Evolutionary conservation across 148 eudicot species (phyloP).

Genomic region (Hydrangea macrophylla): DNA sequence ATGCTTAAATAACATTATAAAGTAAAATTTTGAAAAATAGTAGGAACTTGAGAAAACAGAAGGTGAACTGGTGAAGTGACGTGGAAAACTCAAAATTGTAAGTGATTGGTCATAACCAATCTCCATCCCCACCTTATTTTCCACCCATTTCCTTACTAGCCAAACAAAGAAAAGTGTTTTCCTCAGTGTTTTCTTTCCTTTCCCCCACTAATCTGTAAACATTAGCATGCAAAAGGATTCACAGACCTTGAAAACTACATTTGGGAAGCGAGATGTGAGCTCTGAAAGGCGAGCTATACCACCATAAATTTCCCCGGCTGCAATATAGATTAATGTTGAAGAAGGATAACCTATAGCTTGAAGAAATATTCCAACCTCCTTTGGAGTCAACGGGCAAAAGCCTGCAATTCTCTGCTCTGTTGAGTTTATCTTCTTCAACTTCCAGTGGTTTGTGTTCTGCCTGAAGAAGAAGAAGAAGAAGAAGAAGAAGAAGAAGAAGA

Average conservation of each 20-base stretch:
- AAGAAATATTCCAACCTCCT: constrained; percentile 84
- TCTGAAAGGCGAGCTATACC: constrained; percentile 64
- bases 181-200: no score
- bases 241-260: constrained; percentile 74
- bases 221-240: constrained; percentile 1
- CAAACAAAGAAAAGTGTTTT: no score
- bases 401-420: constrained; percentile 77
- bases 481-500: not conserved
- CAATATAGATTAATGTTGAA: constrained; percentile 73
- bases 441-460: constrained; percentile 90
- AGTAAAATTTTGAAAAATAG: no score
- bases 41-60: no score
- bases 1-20: no score
- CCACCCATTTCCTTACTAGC: no score
- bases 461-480: constrained; percentile 21
- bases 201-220: no score
- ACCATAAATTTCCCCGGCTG: constrained; percentile 96
- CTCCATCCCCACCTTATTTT: no score
- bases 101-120: no score
- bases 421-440: constrained; percentile 74
- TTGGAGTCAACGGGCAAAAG: constrained; percentile 82
- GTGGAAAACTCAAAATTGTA: no score
- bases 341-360: constrained; percentile 80
- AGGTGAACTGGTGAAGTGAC: no score
- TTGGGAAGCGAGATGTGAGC: constrained; percentile 74